Evolutionary conservation across 1,139 yeast genomes (phyloP).

Genomic region (Pichia sp.): DNA sequence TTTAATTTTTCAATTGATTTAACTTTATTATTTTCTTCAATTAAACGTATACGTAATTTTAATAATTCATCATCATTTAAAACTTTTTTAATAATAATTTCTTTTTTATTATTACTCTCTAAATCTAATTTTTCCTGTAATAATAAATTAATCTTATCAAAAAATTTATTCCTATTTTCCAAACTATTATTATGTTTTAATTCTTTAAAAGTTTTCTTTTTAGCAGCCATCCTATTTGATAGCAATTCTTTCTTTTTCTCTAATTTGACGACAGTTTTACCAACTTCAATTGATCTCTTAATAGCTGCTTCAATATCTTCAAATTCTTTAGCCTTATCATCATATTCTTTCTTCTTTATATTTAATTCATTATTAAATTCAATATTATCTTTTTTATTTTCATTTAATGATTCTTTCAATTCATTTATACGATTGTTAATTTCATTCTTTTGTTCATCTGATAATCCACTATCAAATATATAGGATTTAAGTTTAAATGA

Average conservation of each 20-base stretch:
- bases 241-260: slow-evolving; percentile 10
- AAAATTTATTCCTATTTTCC: slow-evolving; percentile 18
- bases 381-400: slow-evolving; percentile 7
- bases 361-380: slow-evolving; percentile 11
- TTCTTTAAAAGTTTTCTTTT: slow-evolving; percentile 20
- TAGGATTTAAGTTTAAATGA: slow-evolving; percentile 23
- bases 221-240: slow-evolving; percentile 23
- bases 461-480: slow-evolving; percentile 40
- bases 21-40: slow-evolving; percentile 36
- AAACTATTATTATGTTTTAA: slow-evolving; percentile 17
- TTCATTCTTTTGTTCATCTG: slow-evolving; percentile 25
- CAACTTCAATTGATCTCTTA: background rate
- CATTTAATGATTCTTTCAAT: slow-evolving; percentile 10
- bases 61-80: slow-evolving; percentile 14
- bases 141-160: slow-evolving; percentile 25
- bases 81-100: slow-evolving; percentile 14
- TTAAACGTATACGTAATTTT: slow-evolving; percentile 15
- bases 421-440: slow-evolving; percentile 21
- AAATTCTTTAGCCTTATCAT: background rate
- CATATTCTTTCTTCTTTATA: slow-evolving; percentile 10
- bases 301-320: slow-evolving; percentile 3
- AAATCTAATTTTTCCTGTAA: slow-evolving; percentile 13
- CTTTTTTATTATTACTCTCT: slow-evolving; percentile 7
- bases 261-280: slow-evolving; percentile 5
- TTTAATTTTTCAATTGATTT: slow-evolving; percentile 32